Percentiles rank a stretch among this genome's conserved stretches.
phyloP scores from a whole-genome alignment of 2,329 filamentous ascomycete genomes.

The Diaporthe citri region DNA sequence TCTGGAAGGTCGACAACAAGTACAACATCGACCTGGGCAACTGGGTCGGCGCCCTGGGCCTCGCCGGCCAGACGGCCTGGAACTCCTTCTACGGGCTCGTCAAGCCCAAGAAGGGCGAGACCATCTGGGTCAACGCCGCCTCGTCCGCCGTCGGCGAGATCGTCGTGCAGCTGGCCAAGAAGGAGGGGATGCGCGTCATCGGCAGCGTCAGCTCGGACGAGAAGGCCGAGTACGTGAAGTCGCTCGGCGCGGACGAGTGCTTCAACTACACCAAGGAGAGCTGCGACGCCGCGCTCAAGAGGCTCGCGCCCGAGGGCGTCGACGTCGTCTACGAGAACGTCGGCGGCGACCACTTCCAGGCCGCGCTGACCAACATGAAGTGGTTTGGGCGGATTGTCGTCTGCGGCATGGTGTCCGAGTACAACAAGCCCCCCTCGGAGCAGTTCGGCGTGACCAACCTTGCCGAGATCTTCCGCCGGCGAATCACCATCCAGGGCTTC shows the following conservation, averaged over 20 bases:
- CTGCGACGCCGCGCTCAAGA: slow-evolving; percentile 70
- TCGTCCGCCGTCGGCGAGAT: slow-evolving; percentile 81
- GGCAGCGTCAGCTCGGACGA: slow-evolving; percentile 82
- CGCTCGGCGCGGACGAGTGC: slow-evolving; percentile 77
- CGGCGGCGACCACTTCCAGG: slow-evolving; percentile 78
- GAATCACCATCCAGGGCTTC: slow-evolving; percentile 75
- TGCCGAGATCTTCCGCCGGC: slow-evolving; percentile 69
- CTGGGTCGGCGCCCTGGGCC: slow-evolving; percentile 79
- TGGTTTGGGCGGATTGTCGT: slow-evolving; percentile 72
- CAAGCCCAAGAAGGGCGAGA: slow-evolving; percentile 80
- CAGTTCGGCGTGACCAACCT: slow-evolving; percentile 75
- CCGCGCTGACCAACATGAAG: slow-evolving; percentile 69
- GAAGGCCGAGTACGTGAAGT: slow-evolving; percentile 80
- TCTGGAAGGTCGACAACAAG: slow-evolving; percentile 72
- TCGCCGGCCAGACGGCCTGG: slow-evolving; percentile 84
- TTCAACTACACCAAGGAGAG: slow-evolving; percentile 88
- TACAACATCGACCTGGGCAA: slow-evolving; percentile 69
- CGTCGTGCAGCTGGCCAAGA: slow-evolving; percentile 82
- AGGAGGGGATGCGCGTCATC: slow-evolving; percentile 79
- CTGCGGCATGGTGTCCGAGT: slow-evolving; percentile 77
- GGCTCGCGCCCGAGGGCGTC: slow-evolving; percentile 78
- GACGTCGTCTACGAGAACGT: slow-evolving; percentile 89
- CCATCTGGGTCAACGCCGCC: slow-evolving; percentile 81
- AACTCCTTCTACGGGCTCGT: slow-evolving; percentile 81
- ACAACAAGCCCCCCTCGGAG: slow-evolving; percentile 65